A percentile compares a stretch with the other conserved stretches of the same genome.
Evolutionary conservation across 1,284 basidiomycete genomes (phyloP).

Genomic region (Microbotryum intermedium): DNA sequence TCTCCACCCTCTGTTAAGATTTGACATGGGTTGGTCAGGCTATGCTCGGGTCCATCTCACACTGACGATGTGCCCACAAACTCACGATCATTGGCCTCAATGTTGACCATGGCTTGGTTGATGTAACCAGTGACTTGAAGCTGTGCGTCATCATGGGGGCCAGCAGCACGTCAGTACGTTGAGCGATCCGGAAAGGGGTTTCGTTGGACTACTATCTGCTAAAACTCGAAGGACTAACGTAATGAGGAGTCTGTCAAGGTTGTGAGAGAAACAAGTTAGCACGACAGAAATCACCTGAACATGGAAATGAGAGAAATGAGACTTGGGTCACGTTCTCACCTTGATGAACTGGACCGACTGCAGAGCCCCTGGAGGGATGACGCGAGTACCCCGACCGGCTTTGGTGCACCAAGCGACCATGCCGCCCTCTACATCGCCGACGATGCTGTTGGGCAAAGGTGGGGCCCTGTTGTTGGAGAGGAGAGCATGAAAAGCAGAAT

Average conservation of each 20-base stretch:
- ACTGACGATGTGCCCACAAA: no score
- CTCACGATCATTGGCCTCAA: slow-evolving; percentile 49
- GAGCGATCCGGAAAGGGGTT: no score
- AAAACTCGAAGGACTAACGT: slow-evolving; percentile 45
- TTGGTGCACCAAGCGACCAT: slow-evolving; percentile 30
- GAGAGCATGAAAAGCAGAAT: no score
- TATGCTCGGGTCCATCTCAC: no score
- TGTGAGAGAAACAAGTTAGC: background rate
- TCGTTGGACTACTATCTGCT: background rate
- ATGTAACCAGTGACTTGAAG: slow-evolving; percentile 50
- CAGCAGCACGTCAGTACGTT: no score
- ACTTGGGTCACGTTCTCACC: slow-evolving; percentile 1
- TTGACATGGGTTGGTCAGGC: slow-evolving; percentile 39
- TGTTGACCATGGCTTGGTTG: slow-evolving; percentile 53
- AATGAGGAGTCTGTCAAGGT: slow-evolving; percentile 49
- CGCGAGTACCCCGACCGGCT: slow-evolving; percentile 20
- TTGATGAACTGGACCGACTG: slow-evolving; percentile 55
- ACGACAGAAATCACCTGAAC: background rate
- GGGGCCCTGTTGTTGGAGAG: slow-evolving; percentile 23
- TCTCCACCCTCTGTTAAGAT: slow-evolving; percentile 52
- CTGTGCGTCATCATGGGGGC: background rate
- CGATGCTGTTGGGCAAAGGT: slow-evolving; percentile 9
- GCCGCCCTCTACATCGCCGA: slow-evolving; percentile 25
- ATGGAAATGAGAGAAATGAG: background rate
- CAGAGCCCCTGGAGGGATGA: slow-evolving; percentile 42